Base-by-base conservation (phyloP, 371 early-diverging fungal genomes). In the Globomyces sp. region DNA sequence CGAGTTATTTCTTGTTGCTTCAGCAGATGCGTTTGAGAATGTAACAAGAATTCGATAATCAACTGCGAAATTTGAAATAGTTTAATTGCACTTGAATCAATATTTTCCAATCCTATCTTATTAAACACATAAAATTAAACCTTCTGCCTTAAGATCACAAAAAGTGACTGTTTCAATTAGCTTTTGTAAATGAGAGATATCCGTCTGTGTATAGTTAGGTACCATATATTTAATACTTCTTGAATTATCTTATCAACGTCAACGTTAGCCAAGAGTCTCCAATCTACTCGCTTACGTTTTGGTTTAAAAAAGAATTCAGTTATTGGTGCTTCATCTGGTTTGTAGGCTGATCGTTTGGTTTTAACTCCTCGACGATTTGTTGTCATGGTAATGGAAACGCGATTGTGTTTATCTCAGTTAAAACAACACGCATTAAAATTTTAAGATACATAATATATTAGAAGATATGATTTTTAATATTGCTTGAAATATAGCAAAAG, bases 61-160 rank as follows among this genome's bases (percentile, higher is more conserved):
- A 85, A 64, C 68, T 85, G 85, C 8, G 83, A 57, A 13, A 83
- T 68, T 60, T 80, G 77, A 58, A 83, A 76, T 1, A 85, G 73
- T 68, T 83, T 83, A 55, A 85, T 50, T 47, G 78, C 71, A 67
- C 77, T 82, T 24, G 78, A 76, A 67, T 83, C 85, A 11, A 75
- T 68, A 58, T 69, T 79, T 76, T 84, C 55, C 40, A 55, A 55
- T 24, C 24, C 24, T 24, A 55, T 55, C 55, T 55, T 4, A 39
- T 55, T 36, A 39, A 39, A 55, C 39, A 9, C 4, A 5, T 1
- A 8, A 55, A 37, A 3, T 39, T 24, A 24, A 24, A 55, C 55
- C 55, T 39, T 36, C 82, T 5, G 68, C 60, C 41, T 83, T 79
- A 9, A 84, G 66, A 50, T 81, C 80, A 64, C 82, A 84, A 58